phyloP scores from a whole-genome alignment of 1,284 basidiomycete species.

The Ganoderma lingzhi region DNA sequence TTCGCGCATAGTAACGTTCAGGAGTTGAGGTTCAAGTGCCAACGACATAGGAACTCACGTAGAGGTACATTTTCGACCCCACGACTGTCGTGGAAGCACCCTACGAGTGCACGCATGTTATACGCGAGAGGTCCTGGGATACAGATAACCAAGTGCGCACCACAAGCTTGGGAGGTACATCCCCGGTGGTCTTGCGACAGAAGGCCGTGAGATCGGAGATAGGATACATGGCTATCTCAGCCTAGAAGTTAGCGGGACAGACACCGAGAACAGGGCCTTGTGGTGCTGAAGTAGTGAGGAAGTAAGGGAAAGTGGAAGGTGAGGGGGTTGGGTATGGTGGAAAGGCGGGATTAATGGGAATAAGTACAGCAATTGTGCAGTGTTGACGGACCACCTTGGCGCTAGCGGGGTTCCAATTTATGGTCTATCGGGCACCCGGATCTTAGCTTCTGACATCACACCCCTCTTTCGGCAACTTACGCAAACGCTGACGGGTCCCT shows the following conservation, averaged over 20 bases:
- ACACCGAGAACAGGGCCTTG: slow-evolving; percentile 22
- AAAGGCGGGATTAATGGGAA: slow-evolving; percentile 11
- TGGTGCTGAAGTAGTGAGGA: slow-evolving; percentile 9
- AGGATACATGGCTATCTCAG: slow-evolving; percentile 63
- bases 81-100: slow-evolving; percentile 88
- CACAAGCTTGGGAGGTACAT: slow-evolving; percentile 89
- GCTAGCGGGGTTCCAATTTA: neutral
- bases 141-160: slow-evolving; percentile 55
- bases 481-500: neutral
- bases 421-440: neutral
- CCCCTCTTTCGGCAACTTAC: neutral
- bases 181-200: slow-evolving; percentile 82
- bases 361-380: neutral
- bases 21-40: slow-evolving; percentile 1
- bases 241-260: slow-evolving; percentile 12
- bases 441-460: neutral
- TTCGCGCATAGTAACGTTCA: slow-evolving; percentile 15
- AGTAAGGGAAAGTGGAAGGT: slow-evolving; percentile 14
- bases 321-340: slow-evolving; percentile 13
- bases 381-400: neutral
- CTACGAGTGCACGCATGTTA: slow-evolving; percentile 46
- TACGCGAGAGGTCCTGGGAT: slow-evolving; percentile 8
- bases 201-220: slow-evolving; percentile 90
- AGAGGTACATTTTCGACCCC: slow-evolving; percentile 86
- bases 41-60: slow-evolving; percentile 58